Base-by-base conservation (phyloP, 1,139 yeast species). In the Candida sp. region DNA sequence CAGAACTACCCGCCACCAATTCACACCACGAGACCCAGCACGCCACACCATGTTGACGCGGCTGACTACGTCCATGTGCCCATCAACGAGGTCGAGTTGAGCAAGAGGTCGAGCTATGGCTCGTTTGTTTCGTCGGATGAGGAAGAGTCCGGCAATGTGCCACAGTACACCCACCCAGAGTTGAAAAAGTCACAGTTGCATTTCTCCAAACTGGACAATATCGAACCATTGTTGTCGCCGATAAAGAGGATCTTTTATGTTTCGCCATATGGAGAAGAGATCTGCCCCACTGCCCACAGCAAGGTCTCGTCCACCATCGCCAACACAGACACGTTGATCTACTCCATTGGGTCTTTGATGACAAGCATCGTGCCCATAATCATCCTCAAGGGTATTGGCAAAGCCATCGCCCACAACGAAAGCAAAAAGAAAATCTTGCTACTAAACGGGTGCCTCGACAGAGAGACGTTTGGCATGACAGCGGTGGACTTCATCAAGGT, bases 181-280 rank as follows among this genome's bases (percentile, higher is more conserved):
- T 70, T 91, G 49, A 81, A 82, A 53, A 80, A 80, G 46, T 87
- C 96, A 0, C 97, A 90, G 61, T 71, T 91, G 31, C 88, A 84
- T 62, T 89, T 90, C 63, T 78, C 82, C 53, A 88, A 87, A 62
- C 68, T 80, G 25, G 83, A 73, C 12, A 66, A 67, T 27, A 75
- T 78, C 7, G 75, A 74, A 35, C 91, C 94, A 0, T 73, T 92
- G 26, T 75, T 84, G n/a, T 83, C 96, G 0, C 96, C 96, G 0
- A 86, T 92, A 11, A 76, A 81, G 38, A 71, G 94, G 30, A 81
- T 92, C 6, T 86, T 85, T 60, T 93, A 93, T 63, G 88, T 92
- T 46, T 89, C 93, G 32, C 96, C 96, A 0, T 90, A 89, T 61
- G 97, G 97, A 1, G 91, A 89, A 62, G 97, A 91, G 62, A 88